Evolutionary conservation across 495 filamentous ascomycete genomes (phyloP).

Genomic region (Xylaria nigripes): DNA sequence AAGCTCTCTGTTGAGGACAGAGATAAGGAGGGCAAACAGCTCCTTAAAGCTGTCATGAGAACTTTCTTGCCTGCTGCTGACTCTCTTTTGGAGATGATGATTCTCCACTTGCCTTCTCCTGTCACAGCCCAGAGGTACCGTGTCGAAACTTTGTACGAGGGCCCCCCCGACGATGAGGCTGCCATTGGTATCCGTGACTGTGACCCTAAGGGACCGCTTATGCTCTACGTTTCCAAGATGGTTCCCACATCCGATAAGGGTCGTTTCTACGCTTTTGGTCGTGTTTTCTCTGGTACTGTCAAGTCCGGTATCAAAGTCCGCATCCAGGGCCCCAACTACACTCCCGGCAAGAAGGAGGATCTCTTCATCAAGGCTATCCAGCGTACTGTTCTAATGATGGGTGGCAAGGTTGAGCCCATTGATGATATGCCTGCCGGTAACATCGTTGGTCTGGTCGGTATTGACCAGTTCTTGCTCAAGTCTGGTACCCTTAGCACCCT

Average conservation of each 20-base stretch:
- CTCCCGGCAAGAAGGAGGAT: conserved; percentile 95
- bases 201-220: conserved; percentile 93
- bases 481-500: conserved; percentile 97
- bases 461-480: conserved; percentile 99
- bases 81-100: conserved; percentile 99
- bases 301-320: conserved; percentile 97
- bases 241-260: conserved; percentile 99
- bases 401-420: conserved; percentile 96
- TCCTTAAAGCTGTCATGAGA: conserved; percentile 96
- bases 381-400: conserved; percentile 99
- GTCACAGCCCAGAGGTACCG: conserved; percentile 96
- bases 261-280: conserved; percentile 99
- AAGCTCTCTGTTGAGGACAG: conserved; percentile 79
- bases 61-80: conserved; percentile 98
- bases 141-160: conserved; percentile 97
- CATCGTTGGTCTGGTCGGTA: conserved; percentile 97
- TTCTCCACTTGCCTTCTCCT: conserved; percentile 95
- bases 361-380: conserved; percentile 99
- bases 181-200: conserved; percentile 96
- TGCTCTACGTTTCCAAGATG: conserved; percentile 99
- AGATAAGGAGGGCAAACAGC: conserved; percentile 90
- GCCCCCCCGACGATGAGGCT: conserved; percentile 83
- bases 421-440: conserved; percentile 99
- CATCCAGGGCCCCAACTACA: conserved; percentile 99
- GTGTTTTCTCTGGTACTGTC: conserved; percentile 98